These are phyloP conservation scores for Blastocystis sp. DNA, from an alignment of 352 stramenopile species.

Conservation along the genomic window DNA sequence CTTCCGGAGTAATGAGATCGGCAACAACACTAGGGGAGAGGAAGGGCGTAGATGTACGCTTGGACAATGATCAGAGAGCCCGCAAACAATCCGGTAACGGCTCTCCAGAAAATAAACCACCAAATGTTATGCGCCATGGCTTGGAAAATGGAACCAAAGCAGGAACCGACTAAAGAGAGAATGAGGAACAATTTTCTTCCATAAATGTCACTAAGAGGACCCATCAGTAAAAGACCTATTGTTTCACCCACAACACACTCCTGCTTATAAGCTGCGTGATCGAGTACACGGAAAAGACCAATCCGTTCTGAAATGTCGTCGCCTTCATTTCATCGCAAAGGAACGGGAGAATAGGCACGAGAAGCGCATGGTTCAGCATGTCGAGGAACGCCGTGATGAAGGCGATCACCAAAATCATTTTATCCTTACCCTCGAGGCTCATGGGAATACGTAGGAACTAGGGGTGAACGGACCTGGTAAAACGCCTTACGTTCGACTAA, in stretches of 20 bases:
- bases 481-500: too few relatives aligned
- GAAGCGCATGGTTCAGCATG: slow-evolving; percentile 20
- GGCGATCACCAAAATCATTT: background rate
- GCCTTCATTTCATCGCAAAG: slow-evolving; percentile 40
- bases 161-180: slow-evolving; percentile 38
- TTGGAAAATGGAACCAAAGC: slow-evolving; percentile 53
- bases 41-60: background rate
- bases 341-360: slow-evolving; percentile 43
- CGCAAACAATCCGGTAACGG: slow-evolving; percentile 41
- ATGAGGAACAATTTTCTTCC: slow-evolving; percentile 54
- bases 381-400: slow-evolving; percentile 39
- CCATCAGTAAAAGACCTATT: slow-evolving; percentile 49
- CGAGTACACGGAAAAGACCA: slow-evolving; percentile 7
- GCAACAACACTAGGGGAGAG: slow-evolving; percentile 39
- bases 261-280: slow-evolving; percentile 6
- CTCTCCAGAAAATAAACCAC: slow-evolving; percentile 14
- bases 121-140: slow-evolving; percentile 5
- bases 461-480: too few relatives aligned
- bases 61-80: slow-evolving; percentile 29
- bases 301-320: background rate
- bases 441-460: background rate
- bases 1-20: slow-evolving; percentile 24
- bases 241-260: background rate
- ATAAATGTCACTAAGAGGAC: slow-evolving; percentile 47
- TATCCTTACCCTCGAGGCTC: background rate